These are phyloP conservation scores for Coniochaeta prunicola DNA, from an alignment of 2,329 filamentous ascomycete genomes.

Conservation along the genomic window DNA sequence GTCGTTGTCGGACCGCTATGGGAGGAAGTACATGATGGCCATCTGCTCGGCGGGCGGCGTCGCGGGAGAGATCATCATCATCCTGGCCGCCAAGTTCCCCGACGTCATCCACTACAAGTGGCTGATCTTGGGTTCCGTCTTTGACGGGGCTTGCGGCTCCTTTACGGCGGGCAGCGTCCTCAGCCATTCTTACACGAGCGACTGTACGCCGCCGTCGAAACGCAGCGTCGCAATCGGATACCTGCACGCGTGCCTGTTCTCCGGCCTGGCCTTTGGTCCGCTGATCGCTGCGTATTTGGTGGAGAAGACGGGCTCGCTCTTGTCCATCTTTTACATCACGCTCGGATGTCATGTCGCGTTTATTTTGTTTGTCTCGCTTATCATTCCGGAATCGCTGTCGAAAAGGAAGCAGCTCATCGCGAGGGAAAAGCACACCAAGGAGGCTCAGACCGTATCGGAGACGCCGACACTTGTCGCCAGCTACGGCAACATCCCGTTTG, in stretches of 20 bases:
- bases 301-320: constrained; percentile 62
- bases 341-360: constrained; percentile 67
- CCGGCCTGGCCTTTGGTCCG: constrained; percentile 82
- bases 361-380: constrained; percentile 60
- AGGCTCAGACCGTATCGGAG: constrained; percentile 13
- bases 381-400: constrained; percentile 80
- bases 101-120: constrained; percentile 68
- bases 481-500: constrained; percentile 6
- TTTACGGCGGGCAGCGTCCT: constrained; percentile 76
- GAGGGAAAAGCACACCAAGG: constrained; percentile 55
- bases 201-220: constrained; percentile 75
- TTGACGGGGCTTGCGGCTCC: constrained; percentile 82
- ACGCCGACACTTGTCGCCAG: constrained; percentile 3
- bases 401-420: constrained; percentile 63
- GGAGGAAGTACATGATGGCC: constrained; percentile 67
- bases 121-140: constrained; percentile 66
- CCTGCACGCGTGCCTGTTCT: constrained; percentile 82
- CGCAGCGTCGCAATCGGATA: constrained; percentile 82
- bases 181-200: constrained; percentile 79
- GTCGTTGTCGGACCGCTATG: constrained; percentile 78
- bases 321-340: constrained; percentile 80
- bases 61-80: constrained; percentile 65
- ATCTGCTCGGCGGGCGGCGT: constrained; percentile 70
- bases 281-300: constrained; percentile 75
- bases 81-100: constrained; percentile 69